phyloP scores from a whole-genome alignment of 805 yeast species.

The Spathaspora gorwiae region DNA sequence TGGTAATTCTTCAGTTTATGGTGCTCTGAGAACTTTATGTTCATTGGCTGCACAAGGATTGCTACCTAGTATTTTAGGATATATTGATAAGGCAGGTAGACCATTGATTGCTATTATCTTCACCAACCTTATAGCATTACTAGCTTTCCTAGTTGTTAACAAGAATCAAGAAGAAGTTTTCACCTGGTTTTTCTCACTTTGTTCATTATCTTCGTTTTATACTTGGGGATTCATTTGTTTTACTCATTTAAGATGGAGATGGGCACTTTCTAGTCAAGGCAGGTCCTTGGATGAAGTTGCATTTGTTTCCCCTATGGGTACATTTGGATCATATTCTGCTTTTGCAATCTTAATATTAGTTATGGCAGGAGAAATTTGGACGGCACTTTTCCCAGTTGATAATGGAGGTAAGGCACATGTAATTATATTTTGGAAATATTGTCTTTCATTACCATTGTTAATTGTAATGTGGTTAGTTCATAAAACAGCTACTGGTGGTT shows the following conservation, averaged over 20 bases:
- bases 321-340: constrained; percentile 50
- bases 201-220: constrained; percentile 56
- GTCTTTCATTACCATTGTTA: constrained; percentile 28
- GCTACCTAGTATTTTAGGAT: constrained; percentile 53
- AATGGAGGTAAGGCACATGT: constrained; percentile 25
- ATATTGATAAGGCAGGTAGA: constrained; percentile 63
- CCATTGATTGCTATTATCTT: constrained; percentile 54
- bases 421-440: constrained; percentile 23
- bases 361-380: constrained; percentile 59
- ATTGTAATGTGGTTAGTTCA: constrained; percentile 23
- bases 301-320: constrained; percentile 47
- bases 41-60: constrained; percentile 62
- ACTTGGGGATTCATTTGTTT: constrained; percentile 60
- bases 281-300: constrained; percentile 48
- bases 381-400: constrained; percentile 57
- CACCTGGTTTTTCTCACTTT: constrained; percentile 58
- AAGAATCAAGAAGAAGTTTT: constrained; percentile 49
- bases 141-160: constrained; percentile 60
- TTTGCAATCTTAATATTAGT: constrained; percentile 45
- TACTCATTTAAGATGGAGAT: constrained; percentile 57
- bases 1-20: constrained; percentile 68
- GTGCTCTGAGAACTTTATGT: constrained; percentile 60
- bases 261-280: constrained; percentile 53
- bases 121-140: constrained; percentile 51
- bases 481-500: constrained; percentile 22